Percentiles rank a stretch among this genome's conserved stretches.
These are phyloP conservation scores for Alloteropsis semialata DNA, from an alignment of 176 grass and related monocot genomes.

Conservation along the genomic window DNA sequence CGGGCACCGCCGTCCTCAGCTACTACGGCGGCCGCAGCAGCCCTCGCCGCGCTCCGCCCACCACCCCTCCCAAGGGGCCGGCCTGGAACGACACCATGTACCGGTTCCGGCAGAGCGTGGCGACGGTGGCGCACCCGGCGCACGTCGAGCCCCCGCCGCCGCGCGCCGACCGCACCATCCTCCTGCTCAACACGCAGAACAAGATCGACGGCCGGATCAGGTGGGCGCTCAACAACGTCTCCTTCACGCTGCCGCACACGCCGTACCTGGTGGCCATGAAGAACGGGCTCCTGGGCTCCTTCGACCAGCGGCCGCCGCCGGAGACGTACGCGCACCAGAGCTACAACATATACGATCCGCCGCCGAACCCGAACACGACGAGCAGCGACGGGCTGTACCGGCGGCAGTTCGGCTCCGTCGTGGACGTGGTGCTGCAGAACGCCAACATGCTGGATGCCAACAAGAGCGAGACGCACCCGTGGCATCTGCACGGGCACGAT, in stretches of 20 bases:
- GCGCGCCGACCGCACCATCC: constrained; percentile 49
- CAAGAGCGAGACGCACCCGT: constrained; percentile 82
- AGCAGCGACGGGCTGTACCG: constrained; percentile 48
- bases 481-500: constrained; percentile 88
- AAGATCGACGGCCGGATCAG: constrained; percentile 29
- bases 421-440: constrained; percentile 87
- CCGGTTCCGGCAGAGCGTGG: constrained; percentile 51
- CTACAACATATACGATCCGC: constrained; percentile 42
- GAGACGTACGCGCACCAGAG: constrained; percentile 52
- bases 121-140: constrained; percentile 51
- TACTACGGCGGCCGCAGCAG: constrained; percentile 44
- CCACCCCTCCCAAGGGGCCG: constrained; percentile 27
- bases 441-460: constrained; percentile 43
- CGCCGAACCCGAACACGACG: constrained; percentile 38
- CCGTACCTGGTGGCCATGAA: constrained; percentile 71
- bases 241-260: constrained; percentile 59
- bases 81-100: constrained; percentile 62
- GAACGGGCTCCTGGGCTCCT: constrained; percentile 29
- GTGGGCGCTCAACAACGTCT: constrained; percentile 82
- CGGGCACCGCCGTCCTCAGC: constrained; percentile 60
- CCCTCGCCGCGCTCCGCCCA: constrained; percentile 20
- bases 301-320: constrained; percentile 44
- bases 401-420: constrained; percentile 50
- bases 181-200: constrained; percentile 82
- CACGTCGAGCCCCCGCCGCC: constrained; percentile 35